A percentile compares a stretch with the other conserved stretches of the same genome.
These are phyloP conservation scores for Botrytis tulipae DNA, from an alignment of 2,329 filamentous ascomycete genomes.

Conservation along the genomic window DNA sequence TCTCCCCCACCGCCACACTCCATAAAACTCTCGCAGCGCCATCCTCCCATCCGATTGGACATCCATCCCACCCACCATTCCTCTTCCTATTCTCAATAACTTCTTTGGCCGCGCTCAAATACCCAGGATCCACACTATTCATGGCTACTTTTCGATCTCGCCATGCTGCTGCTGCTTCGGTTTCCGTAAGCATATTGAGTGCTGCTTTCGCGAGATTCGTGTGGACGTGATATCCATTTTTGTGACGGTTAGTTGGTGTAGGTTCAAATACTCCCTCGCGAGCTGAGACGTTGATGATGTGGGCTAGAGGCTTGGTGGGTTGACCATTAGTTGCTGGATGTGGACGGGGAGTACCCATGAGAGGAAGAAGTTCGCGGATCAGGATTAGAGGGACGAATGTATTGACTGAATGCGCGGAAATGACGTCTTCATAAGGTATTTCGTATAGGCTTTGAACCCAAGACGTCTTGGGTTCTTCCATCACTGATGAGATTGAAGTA, in stretches of 20 bases:
- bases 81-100: conserved; percentile 11
- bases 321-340: too few species aligned
- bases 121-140: conserved; percentile 28
- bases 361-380: conserved; percentile 25
- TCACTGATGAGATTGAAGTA: not conserved
- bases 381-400: conserved; percentile 28
- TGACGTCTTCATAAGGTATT: conserved; percentile 29
- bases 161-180: conserved; percentile 26
- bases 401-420: conserved; percentile 28
- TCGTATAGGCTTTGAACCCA: conserved; percentile 25
- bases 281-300: conserved; percentile 28
- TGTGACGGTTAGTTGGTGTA: conserved; percentile 3
- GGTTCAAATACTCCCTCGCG: conserved; percentile 28
- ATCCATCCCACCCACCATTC: conserved; percentile 11
- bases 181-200: conserved; percentile 30
- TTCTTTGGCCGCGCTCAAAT: conserved; percentile 26
- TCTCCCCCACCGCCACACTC: conserved; percentile 26
- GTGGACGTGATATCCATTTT: conserved; percentile 27
- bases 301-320: conserved; percentile 5
- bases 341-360: conserved; percentile 18
- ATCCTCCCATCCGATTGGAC: conserved; percentile 31
- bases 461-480: conserved; percentile 20
- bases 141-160: conserved; percentile 23
- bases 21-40: conserved; percentile 26
- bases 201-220: conserved; percentile 29